phyloP scores from a whole-genome alignment of 305 asterid genomes.

The Nicotiana rustica region DNA sequence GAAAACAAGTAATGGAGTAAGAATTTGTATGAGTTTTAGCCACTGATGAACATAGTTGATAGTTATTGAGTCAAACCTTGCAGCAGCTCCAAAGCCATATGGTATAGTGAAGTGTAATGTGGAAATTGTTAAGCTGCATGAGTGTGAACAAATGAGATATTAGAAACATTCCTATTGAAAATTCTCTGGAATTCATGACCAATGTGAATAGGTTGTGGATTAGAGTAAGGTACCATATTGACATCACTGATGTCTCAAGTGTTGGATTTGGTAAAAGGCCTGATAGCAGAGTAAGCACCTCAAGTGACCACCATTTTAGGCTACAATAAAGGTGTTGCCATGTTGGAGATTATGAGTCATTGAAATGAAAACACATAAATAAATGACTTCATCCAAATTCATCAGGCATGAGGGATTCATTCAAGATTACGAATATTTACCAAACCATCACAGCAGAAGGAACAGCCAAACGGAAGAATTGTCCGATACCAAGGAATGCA shows the following conservation, averaged over 20 bases:
- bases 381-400: not conserved
- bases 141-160: not conserved
- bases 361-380: not conserved
- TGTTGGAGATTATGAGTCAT: not conserved
- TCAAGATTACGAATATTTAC: conserved; percentile 39
- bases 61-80: conserved; percentile 42
- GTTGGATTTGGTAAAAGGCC: conserved; percentile 65
- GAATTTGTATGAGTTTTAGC: not conserved
- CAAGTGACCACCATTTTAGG: conserved; percentile 76
- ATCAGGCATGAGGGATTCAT: not conserved
- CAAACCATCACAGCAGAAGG: conserved; percentile 75
- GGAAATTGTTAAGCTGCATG: conserved; percentile 55
- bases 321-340: conserved; percentile 36
- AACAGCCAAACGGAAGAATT: conserved; percentile 57
- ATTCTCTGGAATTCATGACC: not conserved
- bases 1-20: not conserved
- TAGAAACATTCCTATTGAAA: not conserved
- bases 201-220: not conserved
- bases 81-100: conserved; percentile 60
- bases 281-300: conserved; percentile 57
- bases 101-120: conserved; percentile 59
- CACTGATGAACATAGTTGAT: not conserved
- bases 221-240: conserved; percentile 54
- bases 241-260: conserved; percentile 69
- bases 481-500: conserved; percentile 44